These are phyloP conservation scores for Euphorbia celastroides DNA, from an alignment of 441 rosid genomes.

Conservation along the genomic window DNA sequence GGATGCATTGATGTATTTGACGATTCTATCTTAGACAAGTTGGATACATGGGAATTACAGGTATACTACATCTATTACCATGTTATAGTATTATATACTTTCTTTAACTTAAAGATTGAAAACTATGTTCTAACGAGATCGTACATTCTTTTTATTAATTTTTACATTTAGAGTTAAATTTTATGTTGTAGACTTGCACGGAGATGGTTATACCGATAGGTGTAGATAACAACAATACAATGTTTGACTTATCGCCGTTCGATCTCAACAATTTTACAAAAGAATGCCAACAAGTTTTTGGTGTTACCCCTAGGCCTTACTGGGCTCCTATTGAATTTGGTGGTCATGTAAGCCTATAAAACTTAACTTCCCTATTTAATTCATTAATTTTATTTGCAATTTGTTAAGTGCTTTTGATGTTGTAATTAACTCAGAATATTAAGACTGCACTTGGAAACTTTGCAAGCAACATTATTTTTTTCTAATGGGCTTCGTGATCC, in stretches of 20 bases:
- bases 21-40: not conserved
- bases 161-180: no score
- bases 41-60: conserved; percentile 19
- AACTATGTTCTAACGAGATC: no score
- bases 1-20: not conserved
- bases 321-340: conserved; percentile 31
- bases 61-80: not conserved
- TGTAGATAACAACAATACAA: conserved; percentile 14
- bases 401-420: not conserved
- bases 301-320: conserved; percentile 20
- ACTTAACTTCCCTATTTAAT: not conserved
- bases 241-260: conserved; percentile 24
- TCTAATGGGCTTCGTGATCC: conserved; percentile 9
- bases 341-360: conserved; percentile 31
- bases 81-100: no score
- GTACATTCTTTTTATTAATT: no score
- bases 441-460: conserved; percentile 8
- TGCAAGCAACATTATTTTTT: conserved; percentile 6
- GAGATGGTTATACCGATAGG: conserved; percentile 24
- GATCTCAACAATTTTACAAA: conserved; percentile 14
- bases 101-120: no score
- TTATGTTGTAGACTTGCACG: conserved; percentile 20
- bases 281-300: conserved; percentile 6
- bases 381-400: no score
- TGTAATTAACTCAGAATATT: no score